Evolutionary conservation across 179 eudicot species (phyloP), one percentile per base, ranked within the genome.

Genomic region (Patellifolia procumbens): DNA sequence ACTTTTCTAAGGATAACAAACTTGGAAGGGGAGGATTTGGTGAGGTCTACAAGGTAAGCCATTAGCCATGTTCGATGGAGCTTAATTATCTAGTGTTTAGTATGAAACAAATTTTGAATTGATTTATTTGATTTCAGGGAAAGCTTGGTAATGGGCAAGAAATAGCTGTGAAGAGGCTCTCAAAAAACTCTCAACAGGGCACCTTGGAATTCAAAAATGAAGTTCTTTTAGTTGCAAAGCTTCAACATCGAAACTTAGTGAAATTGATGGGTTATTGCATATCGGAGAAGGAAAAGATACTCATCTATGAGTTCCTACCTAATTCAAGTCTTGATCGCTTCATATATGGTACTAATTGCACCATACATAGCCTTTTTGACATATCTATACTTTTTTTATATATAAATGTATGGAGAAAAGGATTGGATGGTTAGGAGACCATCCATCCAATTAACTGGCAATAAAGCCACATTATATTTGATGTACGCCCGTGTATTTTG

Each of bases 271-370:
- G 68, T 1, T 63, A 32, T 20, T 32, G 68, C 45, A 5, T 34
- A 32, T 63, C 43, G 5, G 45, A 0, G 34, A 1, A 34, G 4
- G 68, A 63, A 63, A 63, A 34, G 68, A 63, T 63, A 32, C 43
- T 63, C 19, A 7, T 63, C 22, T 63, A 55, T 39, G 31, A 63
- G 24, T 34, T 63, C 13, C 2, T 63, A 2, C 43, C 68, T 34
- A 63, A 63, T 32, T 63, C 43, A 35, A 63, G 68, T 63, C 68
- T 63, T 34, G 68, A 63, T 32, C 68, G 45, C 45, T 34, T 63
- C 43, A 32, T 63, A 34, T 63, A 32, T 63, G 68, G 68, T 63
- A 62, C 67, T 53, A 53, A 3, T 7, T 39, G 43, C 43, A 39
- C 6, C 15, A 55, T 24, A 55, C 2, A 26, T 26, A 4, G n/a